Conservation (phyloP, 169 alveolate species). For the Perkinsus marinus region DNA sequence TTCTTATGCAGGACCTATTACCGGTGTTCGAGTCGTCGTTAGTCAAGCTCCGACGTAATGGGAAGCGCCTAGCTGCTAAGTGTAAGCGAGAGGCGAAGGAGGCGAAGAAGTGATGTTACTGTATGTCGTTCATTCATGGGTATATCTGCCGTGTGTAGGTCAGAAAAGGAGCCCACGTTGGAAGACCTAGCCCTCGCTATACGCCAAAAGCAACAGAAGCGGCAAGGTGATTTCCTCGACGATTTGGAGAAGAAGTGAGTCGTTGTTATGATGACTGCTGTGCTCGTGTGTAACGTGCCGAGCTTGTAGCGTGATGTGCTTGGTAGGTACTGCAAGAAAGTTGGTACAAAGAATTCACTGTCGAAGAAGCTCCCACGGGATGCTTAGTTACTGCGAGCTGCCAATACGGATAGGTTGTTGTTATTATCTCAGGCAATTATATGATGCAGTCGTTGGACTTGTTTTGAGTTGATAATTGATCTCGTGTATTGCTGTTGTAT, state of each 20-base stretch:
- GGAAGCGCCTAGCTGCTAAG: neutral
- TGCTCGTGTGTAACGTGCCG: neutral
- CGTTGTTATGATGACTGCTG: neutral
- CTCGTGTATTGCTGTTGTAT: neutral
- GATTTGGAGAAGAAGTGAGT: neutral
- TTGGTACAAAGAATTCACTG: neutral
- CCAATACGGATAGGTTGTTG: no score
- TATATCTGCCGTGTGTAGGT: neutral
- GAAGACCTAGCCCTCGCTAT: neutral
- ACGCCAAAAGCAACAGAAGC: neutral
- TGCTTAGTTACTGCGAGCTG: neutral
- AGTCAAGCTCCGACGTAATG: neutral
- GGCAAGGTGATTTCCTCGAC: neutral
- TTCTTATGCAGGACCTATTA: neutral
- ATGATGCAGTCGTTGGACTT: neutral
- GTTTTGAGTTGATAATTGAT: neutral
- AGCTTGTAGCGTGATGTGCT: neutral
- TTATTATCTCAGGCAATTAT: no score
- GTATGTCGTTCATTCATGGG: neutral
- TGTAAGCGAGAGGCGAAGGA: neutral
- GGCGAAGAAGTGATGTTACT: neutral
- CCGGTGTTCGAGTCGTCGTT: neutral
- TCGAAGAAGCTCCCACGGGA: neutral
- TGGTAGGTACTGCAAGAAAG: neutral
- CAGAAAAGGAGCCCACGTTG: neutral